Conservation (phyloP, 1,284 basidiomycete species). For the Ceratobasidium papillatum region DNA sequence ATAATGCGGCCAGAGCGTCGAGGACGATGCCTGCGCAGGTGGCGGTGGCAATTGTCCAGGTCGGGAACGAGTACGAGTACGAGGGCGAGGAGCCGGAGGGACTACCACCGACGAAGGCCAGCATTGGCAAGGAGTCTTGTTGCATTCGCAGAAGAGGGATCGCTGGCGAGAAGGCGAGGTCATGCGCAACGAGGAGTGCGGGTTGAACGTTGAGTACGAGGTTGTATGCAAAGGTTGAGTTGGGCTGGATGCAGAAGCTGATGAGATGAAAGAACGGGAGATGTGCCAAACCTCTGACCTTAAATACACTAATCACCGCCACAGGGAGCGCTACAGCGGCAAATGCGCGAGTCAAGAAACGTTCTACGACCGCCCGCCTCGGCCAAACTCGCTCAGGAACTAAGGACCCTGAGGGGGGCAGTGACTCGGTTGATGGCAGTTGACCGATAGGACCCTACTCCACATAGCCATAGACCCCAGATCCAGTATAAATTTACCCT, state of each 20-base stretch:
- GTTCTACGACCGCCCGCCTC: not conserved
- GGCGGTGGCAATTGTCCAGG: not conserved
- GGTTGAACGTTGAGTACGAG: slow-evolving; percentile 1
- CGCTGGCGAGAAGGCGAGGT: slow-evolving; percentile 18
- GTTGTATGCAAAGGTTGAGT: not conserved
- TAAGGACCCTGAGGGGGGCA: not conserved
- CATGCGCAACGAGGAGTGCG: not conserved
- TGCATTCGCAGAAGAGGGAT: slow-evolving; percentile 11
- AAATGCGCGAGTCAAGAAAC: not conserved
- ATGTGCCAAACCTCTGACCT: not conserved
- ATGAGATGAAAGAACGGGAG: not conserved
- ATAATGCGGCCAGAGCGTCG: slow-evolving; percentile 5
- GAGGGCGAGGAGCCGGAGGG: not conserved
- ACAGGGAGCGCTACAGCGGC: not conserved
- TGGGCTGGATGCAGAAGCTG: not conserved
- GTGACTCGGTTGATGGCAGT: not conserved
- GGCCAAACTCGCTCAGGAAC: slow-evolving; percentile 1
- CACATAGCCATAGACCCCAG: slow-evolving; percentile 6
- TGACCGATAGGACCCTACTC: not conserved
- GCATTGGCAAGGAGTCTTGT: slow-evolving; percentile 10
- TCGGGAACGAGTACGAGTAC: not conserved
- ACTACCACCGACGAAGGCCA: not conserved
- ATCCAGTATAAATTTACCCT: not conserved
- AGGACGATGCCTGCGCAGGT: not conserved
- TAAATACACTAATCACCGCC: slow-evolving; percentile 6